Percentiles rank a stretch among this genome's conserved stretches.
Conservation (phyloP, 371 early-diverging fungal genomes). For the Mucor racemosus region DNA sequence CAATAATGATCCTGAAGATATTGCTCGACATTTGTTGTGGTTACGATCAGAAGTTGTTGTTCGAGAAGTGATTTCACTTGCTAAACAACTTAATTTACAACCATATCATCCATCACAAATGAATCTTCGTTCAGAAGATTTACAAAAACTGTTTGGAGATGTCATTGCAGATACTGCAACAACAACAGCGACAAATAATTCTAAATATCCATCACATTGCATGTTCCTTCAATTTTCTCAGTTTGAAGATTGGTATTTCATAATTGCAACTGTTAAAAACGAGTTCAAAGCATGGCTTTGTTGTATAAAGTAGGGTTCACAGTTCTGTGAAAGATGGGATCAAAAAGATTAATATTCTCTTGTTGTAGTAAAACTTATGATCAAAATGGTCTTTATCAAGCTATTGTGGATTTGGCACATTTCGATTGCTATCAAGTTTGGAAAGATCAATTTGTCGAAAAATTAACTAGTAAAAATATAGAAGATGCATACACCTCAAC, state of each 20-base stretch:
- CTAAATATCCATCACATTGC: constrained; percentile 48
- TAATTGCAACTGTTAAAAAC: constrained; percentile 46
- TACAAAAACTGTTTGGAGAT: constrained; percentile 47
- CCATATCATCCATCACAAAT: constrained; percentile 53
- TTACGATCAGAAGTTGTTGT: constrained; percentile 55
- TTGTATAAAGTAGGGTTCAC: constrained; percentile 44
- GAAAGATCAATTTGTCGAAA: constrained; percentile 39
- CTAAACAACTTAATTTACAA: constrained; percentile 51
- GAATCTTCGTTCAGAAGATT: constrained; percentile 48
- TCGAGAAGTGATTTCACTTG: constrained; percentile 53
- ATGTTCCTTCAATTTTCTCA: constrained; percentile 55
- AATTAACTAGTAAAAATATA: constrained; percentile 7
- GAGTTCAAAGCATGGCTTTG: constrained; percentile 52
- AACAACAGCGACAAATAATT: constrained; percentile 7
- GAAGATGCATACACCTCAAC: neutral
- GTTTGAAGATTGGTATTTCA: constrained; percentile 56
- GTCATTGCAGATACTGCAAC: neutral
- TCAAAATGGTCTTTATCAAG: constrained; percentile 40
- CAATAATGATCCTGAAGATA: constrained; percentile 46
- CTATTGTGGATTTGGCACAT: constrained; percentile 41
- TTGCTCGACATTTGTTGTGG: constrained; percentile 48
- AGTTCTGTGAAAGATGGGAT: neutral
- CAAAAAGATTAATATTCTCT: neutral
- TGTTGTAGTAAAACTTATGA: constrained; percentile 39
- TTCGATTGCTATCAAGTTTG: constrained; percentile 45